These are phyloP conservation scores for Ustilago xerochloae DNA, from an alignment of 1,284 basidiomycete genomes.

Conservation along the genomic window DNA sequence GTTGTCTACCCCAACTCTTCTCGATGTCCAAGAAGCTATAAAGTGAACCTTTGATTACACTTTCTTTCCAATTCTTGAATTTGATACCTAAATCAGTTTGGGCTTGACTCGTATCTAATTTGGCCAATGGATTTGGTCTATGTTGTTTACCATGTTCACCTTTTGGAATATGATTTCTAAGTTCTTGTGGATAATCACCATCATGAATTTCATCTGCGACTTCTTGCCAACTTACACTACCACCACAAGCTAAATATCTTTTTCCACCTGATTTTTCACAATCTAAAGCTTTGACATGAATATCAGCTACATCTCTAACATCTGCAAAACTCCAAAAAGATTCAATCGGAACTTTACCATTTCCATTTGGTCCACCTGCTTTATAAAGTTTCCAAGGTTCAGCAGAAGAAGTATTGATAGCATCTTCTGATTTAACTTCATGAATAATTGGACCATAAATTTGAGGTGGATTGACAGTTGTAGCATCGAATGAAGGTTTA, in stretches of 20 bases:
- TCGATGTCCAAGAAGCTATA: slow-evolving; percentile 48
- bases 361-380: slow-evolving; percentile 31
- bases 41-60: slow-evolving; percentile 43
- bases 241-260: slow-evolving; percentile 34
- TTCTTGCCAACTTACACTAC: slow-evolving; percentile 35
- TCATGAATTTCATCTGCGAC: slow-evolving; percentile 43
- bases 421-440: slow-evolving; percentile 30
- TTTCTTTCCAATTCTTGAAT: slow-evolving; percentile 46
- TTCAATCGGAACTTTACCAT: slow-evolving; percentile 36
- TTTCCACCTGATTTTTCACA: slow-evolving; percentile 23
- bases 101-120: slow-evolving; percentile 30
- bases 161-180: slow-evolving; percentile 39
- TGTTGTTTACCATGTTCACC: slow-evolving; percentile 23
- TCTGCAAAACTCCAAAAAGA: slow-evolving; percentile 40
- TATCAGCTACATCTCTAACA: slow-evolving; percentile 39
- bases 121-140: slow-evolving; percentile 26
- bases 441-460: slow-evolving; percentile 59
- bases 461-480: slow-evolving; percentile 50
- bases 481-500: slow-evolving; percentile 50
- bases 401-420: slow-evolving; percentile 37
- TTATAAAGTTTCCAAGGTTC: slow-evolving; percentile 46
- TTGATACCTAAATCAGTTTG: slow-evolving; percentile 34
- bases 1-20: slow-evolving; percentile 28
- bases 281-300: slow-evolving; percentile 41
- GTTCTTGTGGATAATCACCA: slow-evolving; percentile 35